phyloP scores from a whole-genome alignment of 2,329 filamentous ascomycete genomes.

The Cordyceps cateniannulata region DNA sequence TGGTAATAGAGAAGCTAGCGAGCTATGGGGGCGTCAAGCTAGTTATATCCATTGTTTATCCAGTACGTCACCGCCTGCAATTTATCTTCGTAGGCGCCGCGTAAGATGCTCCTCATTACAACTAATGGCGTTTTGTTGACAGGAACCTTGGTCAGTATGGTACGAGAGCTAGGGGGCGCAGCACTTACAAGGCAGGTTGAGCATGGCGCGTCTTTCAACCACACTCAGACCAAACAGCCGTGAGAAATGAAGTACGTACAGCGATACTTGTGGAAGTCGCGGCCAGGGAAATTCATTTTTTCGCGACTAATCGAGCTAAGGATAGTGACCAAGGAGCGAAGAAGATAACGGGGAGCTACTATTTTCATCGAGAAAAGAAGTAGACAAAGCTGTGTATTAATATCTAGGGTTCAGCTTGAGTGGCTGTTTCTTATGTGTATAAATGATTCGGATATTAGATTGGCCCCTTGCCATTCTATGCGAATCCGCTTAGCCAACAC shows the following conservation, averaged over 20 bases:
- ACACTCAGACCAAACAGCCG: background rate
- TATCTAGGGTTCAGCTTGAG: too few species aligned
- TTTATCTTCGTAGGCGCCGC: background rate
- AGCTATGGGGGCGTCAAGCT: background rate
- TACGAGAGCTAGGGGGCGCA: background rate
- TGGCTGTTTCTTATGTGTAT: too few species aligned
- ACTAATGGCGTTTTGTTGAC: background rate
- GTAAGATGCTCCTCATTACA: background rate
- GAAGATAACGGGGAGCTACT: background rate
- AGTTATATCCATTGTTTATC: background rate
- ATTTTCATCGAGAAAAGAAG: too few species aligned
- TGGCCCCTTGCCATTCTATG: too few species aligned
- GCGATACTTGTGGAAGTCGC: background rate
- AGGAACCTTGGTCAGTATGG: background rate
- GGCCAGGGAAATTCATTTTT: background rate
- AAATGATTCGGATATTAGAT: too few species aligned
- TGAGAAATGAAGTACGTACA: background rate
- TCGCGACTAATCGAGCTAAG: background rate
- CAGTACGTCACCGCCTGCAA: background rate
- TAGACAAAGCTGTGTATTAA: too few species aligned
- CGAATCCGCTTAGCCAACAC: too few species aligned
- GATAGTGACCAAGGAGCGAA: background rate
- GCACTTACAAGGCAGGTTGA: background rate
- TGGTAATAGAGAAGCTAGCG: background rate
- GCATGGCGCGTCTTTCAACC: background rate